A percentile compares a stretch with the other conserved stretches of the same genome.
phyloP scores from a whole-genome alignment of 2,329 filamentous ascomycete genomes.

The Aurifilum marmelostoma region DNA sequence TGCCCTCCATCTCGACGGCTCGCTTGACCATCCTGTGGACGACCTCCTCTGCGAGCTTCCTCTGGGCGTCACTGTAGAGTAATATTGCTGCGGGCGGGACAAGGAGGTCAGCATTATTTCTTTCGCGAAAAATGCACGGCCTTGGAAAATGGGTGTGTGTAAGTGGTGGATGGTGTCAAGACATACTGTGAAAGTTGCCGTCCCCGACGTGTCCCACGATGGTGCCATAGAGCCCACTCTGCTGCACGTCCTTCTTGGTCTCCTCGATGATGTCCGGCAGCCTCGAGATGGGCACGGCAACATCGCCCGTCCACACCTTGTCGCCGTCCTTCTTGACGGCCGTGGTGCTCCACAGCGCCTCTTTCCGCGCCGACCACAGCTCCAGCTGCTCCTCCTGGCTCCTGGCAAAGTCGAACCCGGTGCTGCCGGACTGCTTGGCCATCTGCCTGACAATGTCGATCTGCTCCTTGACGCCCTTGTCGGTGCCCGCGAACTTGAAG shows the following conservation, averaged over 20 bases:
- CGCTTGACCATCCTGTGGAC: conserved; percentile 86
- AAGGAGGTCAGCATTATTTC: background rate
- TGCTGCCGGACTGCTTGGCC: conserved; percentile 63
- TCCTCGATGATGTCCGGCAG: conserved; percentile 53
- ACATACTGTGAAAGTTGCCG: conserved; percentile 70
- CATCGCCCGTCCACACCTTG: conserved; percentile 68
- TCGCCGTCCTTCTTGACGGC: conserved; percentile 55
- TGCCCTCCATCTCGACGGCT: conserved; percentile 83
- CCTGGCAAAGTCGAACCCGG: conserved; percentile 77
- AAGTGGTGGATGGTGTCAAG: conserved; percentile 21
- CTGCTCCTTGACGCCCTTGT: conserved; percentile 75
- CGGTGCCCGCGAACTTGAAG: conserved; percentile 81
- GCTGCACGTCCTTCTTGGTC: conserved; percentile 45
- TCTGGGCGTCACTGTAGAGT: conserved; percentile 67
- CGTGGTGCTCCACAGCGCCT: conserved; percentile 57
- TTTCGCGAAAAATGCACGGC: background rate
- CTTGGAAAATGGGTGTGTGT: no score
- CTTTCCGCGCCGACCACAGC: conserved; percentile 61
- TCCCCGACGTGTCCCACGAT: conserved; percentile 77
- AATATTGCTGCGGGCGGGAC: conserved; percentile 47
- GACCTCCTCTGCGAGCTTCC: conserved; percentile 67
- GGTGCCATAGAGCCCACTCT: conserved; percentile 48
- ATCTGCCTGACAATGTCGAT: conserved; percentile 67
- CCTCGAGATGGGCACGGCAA: conserved; percentile 66
- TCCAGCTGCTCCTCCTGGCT: conserved; percentile 71